These are phyloP conservation scores for Leccinum incarnatum DNA, from an alignment of 768 basidiomycete species.

Conservation along the genomic window DNA sequence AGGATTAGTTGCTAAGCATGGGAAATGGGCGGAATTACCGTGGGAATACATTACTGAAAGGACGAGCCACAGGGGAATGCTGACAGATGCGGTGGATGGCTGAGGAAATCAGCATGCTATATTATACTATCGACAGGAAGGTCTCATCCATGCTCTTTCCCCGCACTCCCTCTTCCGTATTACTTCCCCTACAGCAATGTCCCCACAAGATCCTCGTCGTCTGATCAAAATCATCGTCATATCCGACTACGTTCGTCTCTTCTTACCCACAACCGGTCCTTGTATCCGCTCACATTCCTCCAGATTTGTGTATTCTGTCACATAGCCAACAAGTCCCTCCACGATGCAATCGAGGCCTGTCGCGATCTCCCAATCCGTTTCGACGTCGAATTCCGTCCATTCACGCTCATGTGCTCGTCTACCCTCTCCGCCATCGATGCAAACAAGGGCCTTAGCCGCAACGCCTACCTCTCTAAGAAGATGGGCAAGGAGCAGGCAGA, in stretches of 20 bases:
- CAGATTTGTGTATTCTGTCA: constrained; percentile 39
- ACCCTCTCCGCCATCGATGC: constrained; percentile 20
- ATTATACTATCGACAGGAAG: constrained; percentile 26
- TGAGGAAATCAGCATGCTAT: constrained; percentile 29
- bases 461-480: constrained; percentile 24
- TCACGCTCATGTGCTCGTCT: constrained; percentile 26
- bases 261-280: not conserved
- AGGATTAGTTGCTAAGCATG: constrained; percentile 20
- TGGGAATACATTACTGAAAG: constrained; percentile 24
- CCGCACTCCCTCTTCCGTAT: constrained; percentile 2
- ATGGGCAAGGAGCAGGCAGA: constrained; percentile 28
- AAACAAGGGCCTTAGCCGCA: constrained; percentile 21
- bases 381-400: constrained; percentile 37
- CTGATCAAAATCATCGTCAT: constrained; percentile 33
- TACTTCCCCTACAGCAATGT: constrained; percentile 13
- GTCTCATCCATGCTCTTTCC: constrained; percentile 27
- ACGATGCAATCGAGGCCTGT: constrained; percentile 36
- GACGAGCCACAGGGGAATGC: constrained; percentile 23
- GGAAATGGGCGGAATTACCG: constrained; percentile 12
- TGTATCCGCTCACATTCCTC: constrained; percentile 6
- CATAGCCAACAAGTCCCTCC: constrained; percentile 37
- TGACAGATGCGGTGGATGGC: constrained; percentile 31
- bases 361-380: constrained; percentile 32
- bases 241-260: constrained; percentile 33
- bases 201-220: constrained; percentile 16